These are phyloP conservation scores for Spiraea crenata DNA, from an alignment of 331 rosid genomes.

Conservation along the genomic window DNA sequence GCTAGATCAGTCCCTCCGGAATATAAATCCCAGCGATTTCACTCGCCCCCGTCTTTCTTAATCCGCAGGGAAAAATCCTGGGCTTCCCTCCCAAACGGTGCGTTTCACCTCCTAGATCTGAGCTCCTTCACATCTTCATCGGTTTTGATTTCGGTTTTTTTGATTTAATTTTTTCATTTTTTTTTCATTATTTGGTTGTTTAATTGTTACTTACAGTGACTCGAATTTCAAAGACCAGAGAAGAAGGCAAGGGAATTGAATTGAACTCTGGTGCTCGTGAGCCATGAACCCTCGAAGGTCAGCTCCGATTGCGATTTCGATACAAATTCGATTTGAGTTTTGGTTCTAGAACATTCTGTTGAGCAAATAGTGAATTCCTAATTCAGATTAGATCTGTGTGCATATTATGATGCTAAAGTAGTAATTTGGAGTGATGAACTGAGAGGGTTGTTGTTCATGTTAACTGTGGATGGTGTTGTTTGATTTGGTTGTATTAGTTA, in stretches of 20 bases:
- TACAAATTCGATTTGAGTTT: slow-evolving; percentile 5
- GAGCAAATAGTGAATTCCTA: not conserved
- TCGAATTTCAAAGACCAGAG: slow-evolving; percentile 14
- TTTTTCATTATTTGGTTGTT: not conserved
- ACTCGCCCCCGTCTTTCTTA: not conserved
- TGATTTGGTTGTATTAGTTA: not conserved
- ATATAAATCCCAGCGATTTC: slow-evolving; percentile 12
- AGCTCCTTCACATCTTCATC: not conserved
- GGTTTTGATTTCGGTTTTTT: not conserved
- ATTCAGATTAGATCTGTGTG: slow-evolving; percentile 19
- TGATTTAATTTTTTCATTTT: not conserved
- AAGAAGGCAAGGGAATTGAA: slow-evolving; percentile 8
- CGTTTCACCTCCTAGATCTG: slow-evolving; percentile 30
- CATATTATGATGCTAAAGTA: not conserved
- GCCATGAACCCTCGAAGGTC: slow-evolving; percentile 56
- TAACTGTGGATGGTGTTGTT: not conserved
- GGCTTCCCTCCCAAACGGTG: slow-evolving; percentile 25
- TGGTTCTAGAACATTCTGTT: not conserved
- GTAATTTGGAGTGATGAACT: not conserved
- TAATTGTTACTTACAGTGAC: not conserved
- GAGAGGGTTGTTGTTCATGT: not conserved
- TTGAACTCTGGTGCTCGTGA: not conserved
- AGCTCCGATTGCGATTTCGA: not conserved
- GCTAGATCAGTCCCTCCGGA: not conserved
- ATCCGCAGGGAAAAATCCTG: not conserved